Evolutionary conservation across 805 yeast species (phyloP), one percentile per base, ranked within the genome.

Genomic region (Grigorovia yakushimaensis): DNA sequence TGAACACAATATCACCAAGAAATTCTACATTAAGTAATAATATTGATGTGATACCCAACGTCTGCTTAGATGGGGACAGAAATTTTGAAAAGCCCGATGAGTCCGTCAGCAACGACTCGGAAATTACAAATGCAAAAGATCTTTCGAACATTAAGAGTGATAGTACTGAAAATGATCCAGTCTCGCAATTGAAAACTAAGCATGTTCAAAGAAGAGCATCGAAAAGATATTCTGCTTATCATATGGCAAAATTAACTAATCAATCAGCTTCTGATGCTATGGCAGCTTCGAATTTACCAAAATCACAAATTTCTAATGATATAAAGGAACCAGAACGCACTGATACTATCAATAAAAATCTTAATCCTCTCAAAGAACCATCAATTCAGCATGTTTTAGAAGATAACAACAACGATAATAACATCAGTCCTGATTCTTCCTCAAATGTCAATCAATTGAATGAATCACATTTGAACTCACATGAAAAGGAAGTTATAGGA

Each of bases 201-300:
- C 83, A 86, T 2, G 69, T 93, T 30, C 94, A 84, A 69, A 76
- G 99, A 54, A 76, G 96, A 51, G 99, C 98, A 0, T 89, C 97
- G 0, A 83, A 91, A 55, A 72, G 98, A 47, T 91, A 84, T 60
- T 88, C 96, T 5, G 96, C 97, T 0, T 91, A 89, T 51, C 98
- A 91, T 59, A 82, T 82, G 65, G 87, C 94, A 1, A 85, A 84
- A 57, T 71, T 85, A 10, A 71, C 86, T 0, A 78, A 74, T 50
- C 68, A 67, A 49, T 60, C 74, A 10, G 52, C 60, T 7, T 49
- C 59, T 13, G 64, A 58, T 13, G 59, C 63, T 9, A 53, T 51
- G 6, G 54, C 53, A 9, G 57, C 59, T 2, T 58, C 56, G 5
- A 53, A 49, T 44, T 54, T 50, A 27, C 56, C 53, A 18, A 33